phyloP scores from a whole-genome alignment of 2,329 filamentous ascomycete genomes.

The Passalora sequoiae region DNA sequence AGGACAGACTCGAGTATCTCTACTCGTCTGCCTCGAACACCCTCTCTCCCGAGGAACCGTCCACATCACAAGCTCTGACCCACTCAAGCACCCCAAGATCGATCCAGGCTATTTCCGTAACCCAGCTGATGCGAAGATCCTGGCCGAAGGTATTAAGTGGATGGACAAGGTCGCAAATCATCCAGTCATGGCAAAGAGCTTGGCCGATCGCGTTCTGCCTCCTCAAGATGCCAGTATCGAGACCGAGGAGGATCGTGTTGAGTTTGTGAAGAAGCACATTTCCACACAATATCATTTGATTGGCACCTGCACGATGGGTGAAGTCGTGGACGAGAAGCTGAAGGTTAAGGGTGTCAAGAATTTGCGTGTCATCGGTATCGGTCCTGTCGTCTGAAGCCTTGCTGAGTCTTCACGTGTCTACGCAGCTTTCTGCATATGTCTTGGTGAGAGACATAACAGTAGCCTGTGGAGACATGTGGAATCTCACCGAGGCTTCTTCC shows the following conservation, averaged over 20 bases:
- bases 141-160: slow-evolving; percentile 34
- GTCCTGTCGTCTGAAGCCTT: too few relatives aligned
- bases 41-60: slow-evolving; percentile 29
- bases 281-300: slow-evolving; percentile 39
- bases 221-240: slow-evolving; percentile 25
- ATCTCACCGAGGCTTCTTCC: too few relatives aligned
- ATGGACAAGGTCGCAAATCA: slow-evolving; percentile 42
- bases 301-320: slow-evolving; percentile 36
- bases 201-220: slow-evolving; percentile 36
- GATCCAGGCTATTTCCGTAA: slow-evolving; percentile 33
- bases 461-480: too few relatives aligned
- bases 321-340: slow-evolving; percentile 30
- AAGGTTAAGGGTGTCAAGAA: slow-evolving; percentile 30
- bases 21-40: slow-evolving; percentile 29
- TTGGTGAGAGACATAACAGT: too few relatives aligned
- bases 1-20: slow-evolving; percentile 30
- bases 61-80: slow-evolving; percentile 29
- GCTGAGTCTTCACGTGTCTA: too few relatives aligned
- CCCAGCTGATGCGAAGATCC: slow-evolving; percentile 29
- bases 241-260: slow-evolving; percentile 25
- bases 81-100: slow-evolving; percentile 27
- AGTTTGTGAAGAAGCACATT: slow-evolving; percentile 29
- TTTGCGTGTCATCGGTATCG: slow-evolving; percentile 33
- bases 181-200: slow-evolving; percentile 40
- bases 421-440: too few relatives aligned